Evolutionary conservation across 768 basidiomycete species (phyloP).

Genomic region (Hebeloma cylindrosporum): DNA sequence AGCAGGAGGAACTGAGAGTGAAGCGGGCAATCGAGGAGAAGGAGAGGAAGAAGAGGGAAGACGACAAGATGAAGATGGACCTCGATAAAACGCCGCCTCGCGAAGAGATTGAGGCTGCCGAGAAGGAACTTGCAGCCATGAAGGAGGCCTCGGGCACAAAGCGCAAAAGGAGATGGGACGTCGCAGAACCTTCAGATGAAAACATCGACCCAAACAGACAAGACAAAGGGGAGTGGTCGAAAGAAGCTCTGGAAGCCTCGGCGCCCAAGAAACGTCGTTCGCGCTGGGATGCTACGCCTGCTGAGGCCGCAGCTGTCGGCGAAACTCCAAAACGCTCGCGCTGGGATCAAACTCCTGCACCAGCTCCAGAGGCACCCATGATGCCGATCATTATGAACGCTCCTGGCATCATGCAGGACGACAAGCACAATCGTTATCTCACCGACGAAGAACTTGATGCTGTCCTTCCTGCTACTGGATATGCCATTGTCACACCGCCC

Average conservation of each 20-base stretch:
- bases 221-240: constrained; percentile 69
- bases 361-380: constrained; percentile 65
- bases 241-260: constrained; percentile 70
- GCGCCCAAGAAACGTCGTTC: constrained; percentile 91
- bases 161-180: constrained; percentile 84
- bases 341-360: constrained; percentile 93
- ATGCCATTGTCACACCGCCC: constrained; percentile 90
- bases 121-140: constrained; percentile 57
- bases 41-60: constrained; percentile 74
- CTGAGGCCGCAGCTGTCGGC: constrained; percentile 54
- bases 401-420: constrained; percentile 84
- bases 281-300: constrained; percentile 93
- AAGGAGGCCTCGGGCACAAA: constrained; percentile 50
- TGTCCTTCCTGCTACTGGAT: constrained; percentile 83
- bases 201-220: constrained; percentile 61
- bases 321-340: constrained; percentile 88
- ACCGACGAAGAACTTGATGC: constrained; percentile 95
- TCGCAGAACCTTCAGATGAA: constrained; percentile 60
- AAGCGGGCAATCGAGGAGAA: constrained; percentile 85
- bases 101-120: constrained; percentile 72
- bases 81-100: constrained; percentile 91
- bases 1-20: constrained; percentile 91
- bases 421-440: constrained; percentile 95
- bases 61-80: constrained; percentile 77
- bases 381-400: constrained; percentile 86